Conservation (phyloP, 2,329 filamentous ascomycete species). For the Ramichloridium luteum region DNA sequence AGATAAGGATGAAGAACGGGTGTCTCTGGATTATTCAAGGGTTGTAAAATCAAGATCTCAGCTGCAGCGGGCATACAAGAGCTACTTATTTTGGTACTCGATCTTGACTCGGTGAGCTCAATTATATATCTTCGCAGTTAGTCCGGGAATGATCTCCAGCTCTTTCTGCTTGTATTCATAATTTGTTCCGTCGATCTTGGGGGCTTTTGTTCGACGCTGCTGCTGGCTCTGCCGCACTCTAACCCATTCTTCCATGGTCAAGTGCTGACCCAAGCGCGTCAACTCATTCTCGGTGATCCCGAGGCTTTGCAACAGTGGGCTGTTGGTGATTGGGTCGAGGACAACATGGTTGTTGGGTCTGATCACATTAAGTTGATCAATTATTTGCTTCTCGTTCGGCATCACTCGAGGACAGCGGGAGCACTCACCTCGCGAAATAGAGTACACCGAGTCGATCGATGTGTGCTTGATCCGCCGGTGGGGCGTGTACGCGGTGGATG, state of each 20-base stretch:
- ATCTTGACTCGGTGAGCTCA: slow-evolving; percentile 4
- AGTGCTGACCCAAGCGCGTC: slow-evolving; percentile 23
- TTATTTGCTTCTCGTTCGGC: too few relatives aligned
- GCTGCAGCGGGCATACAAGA: too few relatives aligned
- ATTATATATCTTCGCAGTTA: slow-evolving; percentile 21
- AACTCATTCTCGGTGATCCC: slow-evolving; percentile 23
- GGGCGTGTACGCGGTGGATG: slow-evolving; percentile 37
- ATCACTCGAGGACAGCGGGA: slow-evolving; percentile 14
- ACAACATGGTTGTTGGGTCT: slow-evolving; percentile 28
- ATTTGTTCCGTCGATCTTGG: slow-evolving; percentile 28
- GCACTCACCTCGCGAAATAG: slow-evolving; percentile 38
- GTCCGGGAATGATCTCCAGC: slow-evolving; percentile 27
- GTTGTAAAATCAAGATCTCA: slow-evolving; percentile 2
- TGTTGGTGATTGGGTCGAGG: slow-evolving; percentile 28
- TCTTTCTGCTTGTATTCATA: slow-evolving; percentile 20
- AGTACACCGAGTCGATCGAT: slow-evolving; percentile 39
- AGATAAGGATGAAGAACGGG: too few relatives aligned
- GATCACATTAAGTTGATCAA: not conserved
- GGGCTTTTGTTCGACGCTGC: slow-evolving; percentile 27
- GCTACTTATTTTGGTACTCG: too few relatives aligned
- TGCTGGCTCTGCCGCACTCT: slow-evolving; percentile 26
- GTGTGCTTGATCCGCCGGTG: slow-evolving; percentile 37
- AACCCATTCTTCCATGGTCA: slow-evolving; percentile 37
- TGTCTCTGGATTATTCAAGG: too few relatives aligned
- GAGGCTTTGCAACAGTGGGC: slow-evolving; percentile 24